Percentiles rank a stretch among this genome's conserved stretches.
Conservation (phyloP, 441 rosid species). For the Jatropha multifida region DNA sequence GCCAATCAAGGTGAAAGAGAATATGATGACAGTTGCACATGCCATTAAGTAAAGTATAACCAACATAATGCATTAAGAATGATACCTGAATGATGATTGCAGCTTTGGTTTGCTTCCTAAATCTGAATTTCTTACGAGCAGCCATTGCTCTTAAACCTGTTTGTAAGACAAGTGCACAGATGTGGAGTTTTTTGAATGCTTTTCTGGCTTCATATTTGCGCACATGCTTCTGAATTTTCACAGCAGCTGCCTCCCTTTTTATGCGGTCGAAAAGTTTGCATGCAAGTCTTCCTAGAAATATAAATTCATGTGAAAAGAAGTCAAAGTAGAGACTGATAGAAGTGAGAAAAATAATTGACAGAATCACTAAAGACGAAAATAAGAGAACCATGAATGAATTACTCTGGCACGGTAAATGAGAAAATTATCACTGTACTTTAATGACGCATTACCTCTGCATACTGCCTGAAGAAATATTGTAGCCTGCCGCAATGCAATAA, state of each 20-base stretch:
- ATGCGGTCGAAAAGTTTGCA: constrained; percentile 48
- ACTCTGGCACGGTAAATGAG: not conserved
- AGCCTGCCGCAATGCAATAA: constrained; percentile 67
- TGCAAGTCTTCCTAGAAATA: constrained; percentile 72
- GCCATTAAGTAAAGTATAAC: constrained; percentile 11
- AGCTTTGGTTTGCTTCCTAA: constrained; percentile 71
- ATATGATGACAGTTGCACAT: not conserved
- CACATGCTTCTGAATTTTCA: constrained; percentile 82
- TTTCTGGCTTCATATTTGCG: constrained; percentile 62
- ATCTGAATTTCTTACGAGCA: constrained; percentile 79
- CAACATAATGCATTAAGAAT: constrained; percentile 14
- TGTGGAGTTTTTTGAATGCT: constrained; percentile 59
- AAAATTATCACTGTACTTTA: not conserved
- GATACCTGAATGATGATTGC: constrained; percentile 74
- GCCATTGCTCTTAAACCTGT: constrained; percentile 78
- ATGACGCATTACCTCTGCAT: constrained; percentile 67
- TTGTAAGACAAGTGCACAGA: constrained; percentile 65
- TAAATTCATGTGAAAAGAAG: constrained; percentile 14
- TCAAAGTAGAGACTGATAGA: not conserved
- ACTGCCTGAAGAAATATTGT: constrained; percentile 60
- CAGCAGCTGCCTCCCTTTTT: constrained; percentile 72
- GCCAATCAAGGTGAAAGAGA: constrained; percentile 14
- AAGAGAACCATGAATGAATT: not conserved
- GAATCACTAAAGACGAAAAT: not conserved
- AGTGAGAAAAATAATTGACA: not conserved